Percentiles rank a stretch among this genome's conserved stretches.
phyloP scores from a whole-genome alignment of 768 basidiomycete species.

The Macrolepiota albuminosa region DNA sequence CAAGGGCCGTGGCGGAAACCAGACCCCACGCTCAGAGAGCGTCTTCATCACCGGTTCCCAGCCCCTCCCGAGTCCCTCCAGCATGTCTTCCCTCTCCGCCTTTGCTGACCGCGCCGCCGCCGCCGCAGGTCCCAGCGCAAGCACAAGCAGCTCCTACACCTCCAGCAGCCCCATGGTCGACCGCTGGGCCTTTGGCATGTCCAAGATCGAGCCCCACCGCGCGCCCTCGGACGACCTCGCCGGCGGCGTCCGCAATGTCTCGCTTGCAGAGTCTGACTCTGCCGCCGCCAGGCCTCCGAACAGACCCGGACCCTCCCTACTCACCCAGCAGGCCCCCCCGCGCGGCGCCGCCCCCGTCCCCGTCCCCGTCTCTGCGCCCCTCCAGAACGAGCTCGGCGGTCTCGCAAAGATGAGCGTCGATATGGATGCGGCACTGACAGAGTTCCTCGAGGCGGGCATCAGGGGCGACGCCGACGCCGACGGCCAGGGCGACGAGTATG shows the following conservation, averaged over 20 bases:
- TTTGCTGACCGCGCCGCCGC: constrained; percentile 11
- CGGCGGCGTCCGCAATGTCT: constrained; percentile 35
- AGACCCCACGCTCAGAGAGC: constrained; percentile 81
- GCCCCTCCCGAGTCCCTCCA: constrained; percentile 84
- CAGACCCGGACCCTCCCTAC: constrained; percentile 57
- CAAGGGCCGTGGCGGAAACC: constrained; percentile 92
- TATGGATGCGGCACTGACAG: constrained; percentile 13
- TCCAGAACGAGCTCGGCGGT: not conserved
- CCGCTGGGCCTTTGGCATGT: constrained; percentile 91
- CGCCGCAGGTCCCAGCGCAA: not conserved
- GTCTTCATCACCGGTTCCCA: constrained; percentile 88
- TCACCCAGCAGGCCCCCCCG: constrained; percentile 42
- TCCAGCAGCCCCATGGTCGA: constrained; percentile 55
- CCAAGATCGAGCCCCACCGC: constrained; percentile 48
- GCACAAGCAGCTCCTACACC: constrained; percentile 40
- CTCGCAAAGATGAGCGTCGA: constrained; percentile 10
- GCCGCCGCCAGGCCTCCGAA: not conserved
- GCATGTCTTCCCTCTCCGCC: constrained; percentile 23
- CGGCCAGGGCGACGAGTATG: constrained; percentile 30
- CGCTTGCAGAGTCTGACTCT: constrained; percentile 16
- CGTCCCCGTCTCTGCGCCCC: constrained; percentile 13
- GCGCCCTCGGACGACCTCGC: constrained; percentile 17
- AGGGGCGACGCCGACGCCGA: constrained; percentile 13
- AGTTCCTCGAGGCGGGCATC: constrained; percentile 13
- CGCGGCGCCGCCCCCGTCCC: not conserved